These are phyloP conservation scores for Coniella vitis DNA, from an alignment of 2,329 filamentous ascomycete species.

Conservation along the genomic window DNA sequence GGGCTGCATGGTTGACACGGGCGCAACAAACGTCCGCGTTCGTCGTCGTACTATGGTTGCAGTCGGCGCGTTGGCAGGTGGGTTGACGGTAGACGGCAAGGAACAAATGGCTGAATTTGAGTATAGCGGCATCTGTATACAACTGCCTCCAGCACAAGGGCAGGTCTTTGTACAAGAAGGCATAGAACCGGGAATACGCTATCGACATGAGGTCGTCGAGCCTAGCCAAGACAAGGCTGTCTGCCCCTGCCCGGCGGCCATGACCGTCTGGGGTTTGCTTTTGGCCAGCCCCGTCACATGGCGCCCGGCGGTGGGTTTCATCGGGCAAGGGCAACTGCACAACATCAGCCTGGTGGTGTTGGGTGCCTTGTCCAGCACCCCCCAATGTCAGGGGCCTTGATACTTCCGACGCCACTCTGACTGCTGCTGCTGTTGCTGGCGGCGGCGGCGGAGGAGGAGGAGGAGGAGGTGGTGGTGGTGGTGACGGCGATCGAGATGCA, in stretches of 20 bases:
- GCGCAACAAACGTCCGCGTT: neutral
- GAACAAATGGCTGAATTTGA: constrained; percentile 44
- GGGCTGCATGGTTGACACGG: neutral
- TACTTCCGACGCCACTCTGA: too few species aligned
- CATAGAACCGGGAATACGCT: constrained; percentile 61
- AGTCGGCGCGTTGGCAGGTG: too few species aligned
- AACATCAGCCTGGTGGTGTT: neutral
- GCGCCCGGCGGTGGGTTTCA: neutral
- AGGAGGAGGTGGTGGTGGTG: neutral
- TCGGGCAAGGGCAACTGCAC: neutral
- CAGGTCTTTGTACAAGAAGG: constrained; percentile 60
- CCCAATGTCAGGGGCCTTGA: too few species aligned
- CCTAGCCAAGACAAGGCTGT: constrained; percentile 28
- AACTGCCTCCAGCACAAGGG: constrained; percentile 62
- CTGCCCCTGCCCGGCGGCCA: neutral
- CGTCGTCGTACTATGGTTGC: neutral
- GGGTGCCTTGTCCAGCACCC: too few species aligned
- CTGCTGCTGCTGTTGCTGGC: too few species aligned
- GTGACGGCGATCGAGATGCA: neutral
- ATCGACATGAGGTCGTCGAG: constrained; percentile 52
- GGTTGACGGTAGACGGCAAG: constrained; percentile 17
- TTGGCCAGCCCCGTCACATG: neutral
- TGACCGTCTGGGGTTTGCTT: neutral
- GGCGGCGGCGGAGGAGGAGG: constrained; percentile 2
- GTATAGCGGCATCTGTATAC: constrained; percentile 64